phyloP scores from a whole-genome alignment of 139 green algal species.

The Pleodorina starrii region DNA sequence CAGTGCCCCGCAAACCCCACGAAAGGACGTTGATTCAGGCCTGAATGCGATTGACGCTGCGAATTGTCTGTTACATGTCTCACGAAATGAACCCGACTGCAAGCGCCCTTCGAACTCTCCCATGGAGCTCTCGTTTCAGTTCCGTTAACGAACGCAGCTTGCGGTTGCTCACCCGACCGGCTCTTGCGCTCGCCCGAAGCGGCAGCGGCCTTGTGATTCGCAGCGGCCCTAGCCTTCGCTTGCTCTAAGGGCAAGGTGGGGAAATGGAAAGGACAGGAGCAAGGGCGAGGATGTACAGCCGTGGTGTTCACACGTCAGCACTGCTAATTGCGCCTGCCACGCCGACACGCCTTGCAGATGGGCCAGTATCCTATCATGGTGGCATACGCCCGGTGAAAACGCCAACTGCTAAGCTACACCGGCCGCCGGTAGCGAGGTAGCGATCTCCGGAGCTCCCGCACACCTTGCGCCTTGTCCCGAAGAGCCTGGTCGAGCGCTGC shows the following conservation, averaged over 20 bases:
- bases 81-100: no score
- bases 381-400: neutral
- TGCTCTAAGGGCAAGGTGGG: neutral
- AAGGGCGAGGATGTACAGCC: neutral
- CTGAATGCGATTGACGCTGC: no score
- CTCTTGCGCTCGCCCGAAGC: conserved; percentile 36
- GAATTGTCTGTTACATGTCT: no score
- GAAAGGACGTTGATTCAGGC: no score
- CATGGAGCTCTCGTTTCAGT: neutral
- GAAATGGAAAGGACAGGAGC: neutral
- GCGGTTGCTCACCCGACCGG: conserved; percentile 18
- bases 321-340: neutral
- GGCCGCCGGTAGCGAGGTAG: neutral
- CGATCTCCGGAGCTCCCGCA: conserved; percentile 13
- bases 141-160: neutral
- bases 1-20: no score
- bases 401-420: neutral
- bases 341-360: neutral
- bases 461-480: conserved; percentile 67
- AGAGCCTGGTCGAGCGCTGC: conserved; percentile 85
- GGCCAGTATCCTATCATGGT: neutral
- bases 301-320: conserved; percentile 7
- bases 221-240: conserved; percentile 6
- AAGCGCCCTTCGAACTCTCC: no score
- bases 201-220: conserved; percentile 14